Percentiles rank a stretch among this genome's conserved stretches.
Evolutionary conservation across 306 rosid genomes (phyloP).

Genomic region (Vigna trinervia): DNA sequence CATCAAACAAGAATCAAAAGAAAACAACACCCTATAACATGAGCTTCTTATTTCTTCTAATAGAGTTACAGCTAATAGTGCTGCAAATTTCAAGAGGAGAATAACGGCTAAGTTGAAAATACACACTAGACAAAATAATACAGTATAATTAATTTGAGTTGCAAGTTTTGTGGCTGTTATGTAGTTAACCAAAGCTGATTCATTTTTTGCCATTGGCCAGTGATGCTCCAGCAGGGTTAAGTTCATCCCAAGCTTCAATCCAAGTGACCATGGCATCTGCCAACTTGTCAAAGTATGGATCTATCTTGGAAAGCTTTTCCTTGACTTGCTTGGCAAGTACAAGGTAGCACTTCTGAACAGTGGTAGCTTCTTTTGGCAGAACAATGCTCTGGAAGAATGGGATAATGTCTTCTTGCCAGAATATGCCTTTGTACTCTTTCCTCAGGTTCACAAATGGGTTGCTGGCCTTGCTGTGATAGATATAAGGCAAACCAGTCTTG

Average conservation of each 20-base stretch:
- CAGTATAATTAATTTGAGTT: conserved; percentile 31
- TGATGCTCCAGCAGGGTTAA: conserved; percentile 59
- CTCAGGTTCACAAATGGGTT: conserved; percentile 54
- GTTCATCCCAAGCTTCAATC: conserved; percentile 85
- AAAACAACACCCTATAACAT: conserved; percentile 36
- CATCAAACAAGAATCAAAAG: conserved; percentile 28
- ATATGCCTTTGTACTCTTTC: conserved; percentile 60
- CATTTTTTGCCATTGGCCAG: conserved; percentile 47
- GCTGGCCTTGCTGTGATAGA: conserved; percentile 61
- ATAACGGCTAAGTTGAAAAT: conserved; percentile 27
- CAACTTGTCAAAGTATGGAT: conserved; percentile 81
- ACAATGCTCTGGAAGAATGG: conserved; percentile 48
- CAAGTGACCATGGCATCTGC: conserved; percentile 79
- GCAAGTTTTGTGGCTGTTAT: conserved; percentile 12
- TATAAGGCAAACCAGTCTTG: conserved; percentile 86
- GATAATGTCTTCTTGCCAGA: conserved; percentile 60
- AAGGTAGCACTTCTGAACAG: conserved; percentile 85
- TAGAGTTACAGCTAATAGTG: conserved; percentile 47
- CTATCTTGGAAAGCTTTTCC: conserved; percentile 77
- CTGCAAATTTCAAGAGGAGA: conserved; percentile 42
- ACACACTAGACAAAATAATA: conserved; percentile 25
- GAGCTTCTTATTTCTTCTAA: conserved; percentile 47
- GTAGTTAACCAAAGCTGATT: conserved; percentile 40
- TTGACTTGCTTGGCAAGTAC: conserved; percentile 88
- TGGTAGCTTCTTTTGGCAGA: conserved; percentile 81